A percentile compares a stretch with the other conserved stretches of the same genome.
These are phyloP conservation scores for Nitzschia sp. DNA, from an alignment of 108 stramenopile species.

Conservation along the genomic window DNA sequence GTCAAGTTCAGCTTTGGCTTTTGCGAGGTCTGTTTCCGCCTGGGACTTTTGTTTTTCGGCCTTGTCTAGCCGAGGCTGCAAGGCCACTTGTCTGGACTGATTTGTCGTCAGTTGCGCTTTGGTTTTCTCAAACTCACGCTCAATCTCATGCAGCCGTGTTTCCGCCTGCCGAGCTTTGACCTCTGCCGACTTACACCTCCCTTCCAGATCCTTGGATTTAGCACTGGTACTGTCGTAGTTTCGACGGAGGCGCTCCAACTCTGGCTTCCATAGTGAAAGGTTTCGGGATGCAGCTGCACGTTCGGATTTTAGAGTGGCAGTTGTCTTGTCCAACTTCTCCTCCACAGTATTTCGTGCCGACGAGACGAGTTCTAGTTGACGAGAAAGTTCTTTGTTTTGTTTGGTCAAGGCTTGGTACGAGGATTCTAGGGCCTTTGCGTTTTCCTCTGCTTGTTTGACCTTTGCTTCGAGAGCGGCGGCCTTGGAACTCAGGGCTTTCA, in stretches of 20 bases:
- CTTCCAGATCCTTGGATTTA: background rate
- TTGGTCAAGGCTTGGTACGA: slow-evolving; percentile 30
- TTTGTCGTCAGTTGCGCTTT: background rate
- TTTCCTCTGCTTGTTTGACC: slow-evolving; percentile 2
- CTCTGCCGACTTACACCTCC: background rate
- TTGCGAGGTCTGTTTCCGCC: background rate
- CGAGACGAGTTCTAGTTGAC: slow-evolving; percentile 19
- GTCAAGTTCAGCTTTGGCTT: slow-evolving; percentile 1
- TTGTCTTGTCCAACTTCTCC: slow-evolving; percentile 1
- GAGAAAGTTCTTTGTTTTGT: slow-evolving; percentile 22
- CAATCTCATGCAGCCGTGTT: background rate
- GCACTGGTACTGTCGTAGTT: background rate
- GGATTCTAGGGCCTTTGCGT: slow-evolving; percentile 3
- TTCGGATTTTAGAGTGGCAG: background rate
- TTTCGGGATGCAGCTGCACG: slow-evolving; percentile 1
- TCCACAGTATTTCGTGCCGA: slow-evolving; percentile 13
- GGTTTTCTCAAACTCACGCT: slow-evolving; percentile 3
- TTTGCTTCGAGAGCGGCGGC: background rate
- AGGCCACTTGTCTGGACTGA: background rate
- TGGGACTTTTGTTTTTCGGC: background rate
- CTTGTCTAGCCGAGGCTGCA: slow-evolving; percentile 12
- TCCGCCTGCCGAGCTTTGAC: background rate
- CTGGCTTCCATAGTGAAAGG: slow-evolving; percentile 8
- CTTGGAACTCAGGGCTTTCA: background rate
- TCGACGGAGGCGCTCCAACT: slow-evolving; percentile 6